Evolutionary conservation across 306 rosid genomes (phyloP).

Genomic region (Dryas drummondii): DNA sequence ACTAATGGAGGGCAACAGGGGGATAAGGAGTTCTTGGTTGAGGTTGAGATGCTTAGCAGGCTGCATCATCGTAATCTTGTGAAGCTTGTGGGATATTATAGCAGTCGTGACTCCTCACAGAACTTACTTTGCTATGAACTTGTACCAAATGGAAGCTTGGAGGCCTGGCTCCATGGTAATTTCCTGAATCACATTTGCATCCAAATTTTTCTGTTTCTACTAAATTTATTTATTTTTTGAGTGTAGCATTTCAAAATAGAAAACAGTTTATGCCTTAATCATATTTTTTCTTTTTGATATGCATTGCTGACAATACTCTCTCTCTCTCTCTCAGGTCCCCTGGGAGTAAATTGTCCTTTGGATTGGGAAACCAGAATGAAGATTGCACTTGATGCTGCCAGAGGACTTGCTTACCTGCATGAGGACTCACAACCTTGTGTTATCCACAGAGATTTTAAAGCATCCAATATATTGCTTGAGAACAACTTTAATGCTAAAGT

Average conservation of each 20-base stretch:
- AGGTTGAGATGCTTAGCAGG: conserved; percentile 98
- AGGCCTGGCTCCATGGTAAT: conserved; percentile 98
- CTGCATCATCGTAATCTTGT: conserved; percentile 97
- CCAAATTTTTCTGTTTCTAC: conserved; percentile 15
- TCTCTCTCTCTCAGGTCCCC: conserved; percentile 58
- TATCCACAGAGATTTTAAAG: conserved; percentile 95
- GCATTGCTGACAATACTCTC: conserved; percentile 3
- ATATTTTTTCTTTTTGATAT: background rate
- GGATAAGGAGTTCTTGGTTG: conserved; percentile 86
- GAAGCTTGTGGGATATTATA: conserved; percentile 86
- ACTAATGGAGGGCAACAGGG: conserved; percentile 96
- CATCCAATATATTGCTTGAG: conserved; percentile 93
- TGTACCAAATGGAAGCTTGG: conserved; percentile 97
- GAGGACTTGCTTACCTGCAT: conserved; percentile 93
- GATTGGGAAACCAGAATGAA: conserved; percentile 99
- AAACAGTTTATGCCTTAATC: background rate
- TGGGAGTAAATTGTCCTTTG: conserved; percentile 91
- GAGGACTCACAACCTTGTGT: conserved; percentile 98
- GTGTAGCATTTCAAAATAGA: background rate
- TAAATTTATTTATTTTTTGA: background rate
- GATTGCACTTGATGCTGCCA: conserved; percentile 96
- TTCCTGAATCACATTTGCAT: conserved; percentile 16
- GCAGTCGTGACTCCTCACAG: conserved; percentile 82
- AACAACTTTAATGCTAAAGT: conserved; percentile 91
- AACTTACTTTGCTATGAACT: conserved; percentile 96